Evolutionary conservation across 495 filamentous ascomycete species (phyloP).

Genomic region (Penicillium longicatenatum): DNA sequence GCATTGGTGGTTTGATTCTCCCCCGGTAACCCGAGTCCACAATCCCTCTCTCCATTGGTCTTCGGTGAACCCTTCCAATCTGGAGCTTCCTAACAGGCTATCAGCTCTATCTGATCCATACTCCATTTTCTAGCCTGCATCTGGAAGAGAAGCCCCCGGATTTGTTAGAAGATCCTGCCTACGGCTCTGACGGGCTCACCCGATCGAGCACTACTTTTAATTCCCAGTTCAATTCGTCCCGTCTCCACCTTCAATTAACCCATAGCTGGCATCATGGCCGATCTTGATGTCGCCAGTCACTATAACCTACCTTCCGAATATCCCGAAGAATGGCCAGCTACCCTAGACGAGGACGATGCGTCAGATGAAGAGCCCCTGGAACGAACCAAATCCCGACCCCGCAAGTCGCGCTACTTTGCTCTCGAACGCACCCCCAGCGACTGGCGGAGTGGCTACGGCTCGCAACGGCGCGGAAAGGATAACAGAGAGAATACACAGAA

Average conservation of each 20-base stretch:
- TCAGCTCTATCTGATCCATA: background rate
- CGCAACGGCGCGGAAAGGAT: conserved; percentile 62
- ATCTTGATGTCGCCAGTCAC: conserved; percentile 79
- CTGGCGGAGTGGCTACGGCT: conserved; percentile 66
- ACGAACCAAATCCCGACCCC: conserved; percentile 54
- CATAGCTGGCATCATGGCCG: conserved; percentile 48
- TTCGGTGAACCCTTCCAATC: conserved; percentile 11
- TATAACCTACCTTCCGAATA: conserved; percentile 82
- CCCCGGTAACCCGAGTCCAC: conserved; percentile 33
- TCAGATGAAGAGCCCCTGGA: conserved; percentile 63
- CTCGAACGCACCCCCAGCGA: conserved; percentile 73
- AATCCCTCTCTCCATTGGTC: conserved; percentile 12
- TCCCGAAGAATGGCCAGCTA: conserved; percentile 83
- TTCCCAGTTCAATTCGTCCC: conserved; percentile 12
- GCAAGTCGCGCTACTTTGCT: conserved; percentile 80
- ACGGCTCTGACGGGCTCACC: background rate
- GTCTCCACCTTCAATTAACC: conserved; percentile 12
- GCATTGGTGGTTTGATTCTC: conserved; percentile 32
- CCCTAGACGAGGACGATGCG: conserved; percentile 71
- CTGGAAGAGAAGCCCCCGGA: background rate
- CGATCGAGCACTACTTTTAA: background rate
- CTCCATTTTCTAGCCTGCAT: background rate
- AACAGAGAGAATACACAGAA: conserved; percentile 76
- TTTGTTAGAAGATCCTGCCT: background rate
- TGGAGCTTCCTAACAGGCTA: background rate